Conservation (phyloP, 2,329 filamentous ascomycete genomes). For the Clonostachys solani region DNA sequence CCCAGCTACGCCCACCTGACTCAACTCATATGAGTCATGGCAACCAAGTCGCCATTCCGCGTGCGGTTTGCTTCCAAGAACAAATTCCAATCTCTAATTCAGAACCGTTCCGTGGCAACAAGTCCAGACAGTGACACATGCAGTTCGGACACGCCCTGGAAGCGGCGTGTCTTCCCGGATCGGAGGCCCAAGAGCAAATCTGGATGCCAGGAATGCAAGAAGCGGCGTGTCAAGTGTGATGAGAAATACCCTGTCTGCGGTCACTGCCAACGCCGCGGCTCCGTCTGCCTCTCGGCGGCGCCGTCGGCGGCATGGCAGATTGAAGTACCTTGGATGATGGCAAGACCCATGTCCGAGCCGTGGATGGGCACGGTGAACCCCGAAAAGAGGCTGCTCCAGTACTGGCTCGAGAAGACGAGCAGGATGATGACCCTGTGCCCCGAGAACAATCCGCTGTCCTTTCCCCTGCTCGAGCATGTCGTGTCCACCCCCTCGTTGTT, state of each 20-base stretch:
- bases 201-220: slow-evolving; percentile 21
- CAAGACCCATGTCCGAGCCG: too few relatives aligned
- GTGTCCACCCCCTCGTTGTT: not conserved
- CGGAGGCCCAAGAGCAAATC: slow-evolving; percentile 6
- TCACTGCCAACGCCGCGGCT: not conserved
- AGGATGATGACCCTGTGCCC: not conserved
- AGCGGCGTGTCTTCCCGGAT: too few relatives aligned
- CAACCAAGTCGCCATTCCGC: too few relatives aligned
- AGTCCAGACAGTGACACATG: too few relatives aligned
- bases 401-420: not conserved
- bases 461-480: not conserved
- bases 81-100: too few relatives aligned
- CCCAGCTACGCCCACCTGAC: too few relatives aligned
- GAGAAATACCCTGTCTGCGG: not conserved
- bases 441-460: not conserved
- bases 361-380: too few relatives aligned
- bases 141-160: too few relatives aligned
- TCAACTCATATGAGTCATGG: too few relatives aligned
- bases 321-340: not conserved
- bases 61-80: too few relatives aligned
- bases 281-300: not conserved
- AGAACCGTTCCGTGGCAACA: too few relatives aligned
- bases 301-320: not conserved
- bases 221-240: slow-evolving; percentile 1
- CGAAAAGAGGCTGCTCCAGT: not conserved